Evolutionary conservation across 768 basidiomycete genomes (phyloP).

Genomic region (Pisolithus albus): DNA sequence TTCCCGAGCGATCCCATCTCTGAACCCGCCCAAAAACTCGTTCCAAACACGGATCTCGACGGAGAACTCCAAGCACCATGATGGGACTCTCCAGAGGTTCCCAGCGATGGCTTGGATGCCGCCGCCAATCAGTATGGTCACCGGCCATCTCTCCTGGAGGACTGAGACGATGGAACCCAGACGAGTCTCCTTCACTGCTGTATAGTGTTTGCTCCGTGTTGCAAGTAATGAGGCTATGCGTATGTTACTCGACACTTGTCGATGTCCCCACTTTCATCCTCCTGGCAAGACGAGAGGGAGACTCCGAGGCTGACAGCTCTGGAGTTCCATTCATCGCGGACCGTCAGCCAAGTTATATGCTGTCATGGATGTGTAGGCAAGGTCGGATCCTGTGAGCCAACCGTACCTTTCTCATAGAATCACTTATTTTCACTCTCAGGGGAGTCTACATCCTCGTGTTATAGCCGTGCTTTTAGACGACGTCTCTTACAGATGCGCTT

Average conservation of each 20-base stretch:
- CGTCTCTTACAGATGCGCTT: constrained; percentile 20
- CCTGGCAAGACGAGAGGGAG: constrained; percentile 39
- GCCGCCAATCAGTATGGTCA: constrained; percentile 24
- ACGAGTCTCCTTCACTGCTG: constrained; percentile 40
- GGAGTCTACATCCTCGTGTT: constrained; percentile 29
- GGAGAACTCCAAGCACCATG: constrained; percentile 53
- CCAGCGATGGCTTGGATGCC: not conserved
- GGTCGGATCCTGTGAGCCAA: constrained; percentile 36
- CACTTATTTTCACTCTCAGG: constrained; percentile 22
- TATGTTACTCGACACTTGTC: constrained; percentile 59
- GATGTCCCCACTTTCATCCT: constrained; percentile 47
- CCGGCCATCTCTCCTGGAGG: constrained; percentile 38
- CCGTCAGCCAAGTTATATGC: constrained; percentile 46
- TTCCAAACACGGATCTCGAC: constrained; percentile 51
- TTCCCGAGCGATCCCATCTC: constrained; percentile 57
- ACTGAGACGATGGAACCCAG: constrained; percentile 35
- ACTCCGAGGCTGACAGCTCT: constrained; percentile 41
- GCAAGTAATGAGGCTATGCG: constrained; percentile 52
- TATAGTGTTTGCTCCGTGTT: constrained; percentile 66
- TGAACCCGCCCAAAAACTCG: constrained; percentile 50
- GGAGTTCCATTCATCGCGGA: constrained; percentile 62
- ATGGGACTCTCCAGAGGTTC: constrained; percentile 49
- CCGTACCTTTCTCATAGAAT: not conserved
- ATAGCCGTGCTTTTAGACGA: constrained; percentile 55
- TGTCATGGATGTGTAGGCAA: constrained; percentile 62